Percentiles rank a stretch among this genome's conserved stretches.
phyloP scores from a whole-genome alignment of 306 rosid genomes.

The Castanea crenata region DNA sequence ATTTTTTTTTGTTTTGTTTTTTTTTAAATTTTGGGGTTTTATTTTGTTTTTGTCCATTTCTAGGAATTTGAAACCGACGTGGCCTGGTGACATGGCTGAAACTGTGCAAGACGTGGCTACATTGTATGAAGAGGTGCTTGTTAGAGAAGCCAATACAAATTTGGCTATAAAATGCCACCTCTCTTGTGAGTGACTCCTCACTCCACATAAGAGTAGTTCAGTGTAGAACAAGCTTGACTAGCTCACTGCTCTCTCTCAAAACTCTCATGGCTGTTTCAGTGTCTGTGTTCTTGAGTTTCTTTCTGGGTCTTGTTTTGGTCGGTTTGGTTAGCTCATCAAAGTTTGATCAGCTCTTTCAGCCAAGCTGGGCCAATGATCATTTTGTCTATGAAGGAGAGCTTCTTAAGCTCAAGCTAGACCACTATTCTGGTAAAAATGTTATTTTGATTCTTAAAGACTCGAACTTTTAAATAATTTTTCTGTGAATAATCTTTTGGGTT shows the following conservation, averaged over 20 bases:
- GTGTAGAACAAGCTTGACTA: conserved; percentile 27
- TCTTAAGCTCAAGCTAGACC: conserved; percentile 76
- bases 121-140: conserved; percentile 25
- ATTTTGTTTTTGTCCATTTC: background rate
- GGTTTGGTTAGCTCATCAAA: conserved; percentile 54
- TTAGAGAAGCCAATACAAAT: conserved; percentile 35
- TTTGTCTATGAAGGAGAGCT: conserved; percentile 70
- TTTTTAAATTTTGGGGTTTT: background rate
- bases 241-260: background rate
- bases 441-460: background rate
- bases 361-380: conserved; percentile 87
- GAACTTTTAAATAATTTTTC: background rate
- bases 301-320: conserved; percentile 40
- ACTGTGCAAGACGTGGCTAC: conserved; percentile 36
- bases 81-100: conserved; percentile 45
- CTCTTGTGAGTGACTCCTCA: background rate
- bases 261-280: conserved; percentile 18
- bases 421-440: conserved; percentile 57
- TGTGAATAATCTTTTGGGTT: background rate
- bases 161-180: conserved; percentile 39
- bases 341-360: conserved; percentile 82
- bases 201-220: conserved; percentile 1
- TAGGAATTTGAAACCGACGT: conserved; percentile 38
- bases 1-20: background rate
- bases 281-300: conserved; percentile 24